Percentiles rank a stretch among this genome's conserved stretches.
Evolutionary conservation across 345 rosid genomes (phyloP).

Genomic region (Citropsis articulata): DNA sequence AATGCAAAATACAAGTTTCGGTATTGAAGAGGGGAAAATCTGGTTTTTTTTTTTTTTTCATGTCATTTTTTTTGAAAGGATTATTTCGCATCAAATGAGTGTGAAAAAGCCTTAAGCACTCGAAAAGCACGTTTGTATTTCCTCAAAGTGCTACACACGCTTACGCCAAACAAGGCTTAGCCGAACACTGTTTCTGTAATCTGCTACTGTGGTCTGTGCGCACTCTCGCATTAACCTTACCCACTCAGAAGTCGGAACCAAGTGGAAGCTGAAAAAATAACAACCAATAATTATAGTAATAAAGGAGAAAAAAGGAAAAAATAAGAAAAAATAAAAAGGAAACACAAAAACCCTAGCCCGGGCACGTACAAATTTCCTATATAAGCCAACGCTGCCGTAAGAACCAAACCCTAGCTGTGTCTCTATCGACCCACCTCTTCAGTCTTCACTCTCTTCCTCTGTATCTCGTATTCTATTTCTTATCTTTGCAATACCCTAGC

Average conservation of each 20-base stretch:
- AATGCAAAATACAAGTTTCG: too few species aligned
- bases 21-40: too few species aligned
- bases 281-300: neutral
- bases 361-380: neutral
- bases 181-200: too few species aligned
- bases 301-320: neutral
- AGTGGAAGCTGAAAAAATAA: neutral
- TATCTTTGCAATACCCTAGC: constrained; percentile 3
- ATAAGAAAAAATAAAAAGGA: neutral
- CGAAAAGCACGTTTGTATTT: too few species aligned
- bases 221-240: neutral
- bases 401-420: constrained; percentile 7
- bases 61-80: too few species aligned
- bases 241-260: neutral
- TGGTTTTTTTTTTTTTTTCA: too few species aligned
- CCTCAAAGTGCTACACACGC: too few species aligned
- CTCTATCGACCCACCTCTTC: neutral
- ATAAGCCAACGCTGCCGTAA: constrained; percentile 6
- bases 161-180: neutral
- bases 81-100: too few species aligned
- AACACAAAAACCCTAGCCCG: constrained; percentile 17
- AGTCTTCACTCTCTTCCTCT: neutral
- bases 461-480: neutral
- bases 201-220: too few species aligned
- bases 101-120: too few species aligned